Evolutionary conservation across 2,329 filamentous ascomycete species (phyloP).

Genomic region (Talaromyces marneffei): DNA sequence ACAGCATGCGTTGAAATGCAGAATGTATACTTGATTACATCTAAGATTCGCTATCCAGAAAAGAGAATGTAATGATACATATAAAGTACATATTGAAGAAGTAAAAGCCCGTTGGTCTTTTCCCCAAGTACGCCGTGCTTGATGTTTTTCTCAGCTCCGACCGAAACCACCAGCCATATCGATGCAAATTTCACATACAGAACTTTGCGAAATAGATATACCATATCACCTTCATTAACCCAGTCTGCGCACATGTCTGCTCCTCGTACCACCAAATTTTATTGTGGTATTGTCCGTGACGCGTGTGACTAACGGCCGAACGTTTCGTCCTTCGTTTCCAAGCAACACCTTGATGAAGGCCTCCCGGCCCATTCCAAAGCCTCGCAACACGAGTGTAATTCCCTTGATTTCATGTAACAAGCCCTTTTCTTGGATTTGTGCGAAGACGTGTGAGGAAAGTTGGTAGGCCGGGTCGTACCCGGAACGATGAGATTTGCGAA

Average conservation of each 20-base stretch:
- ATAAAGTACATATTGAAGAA: background rate
- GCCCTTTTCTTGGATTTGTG: constrained; percentile 75
- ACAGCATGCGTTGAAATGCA: background rate
- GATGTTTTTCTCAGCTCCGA: background rate
- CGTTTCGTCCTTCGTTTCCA: constrained; percentile 71
- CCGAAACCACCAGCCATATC: background rate
- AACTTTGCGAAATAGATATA: background rate
- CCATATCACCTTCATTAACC: constrained; percentile 40
- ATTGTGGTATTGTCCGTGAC: constrained; percentile 82
- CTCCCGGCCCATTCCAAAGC: constrained; percentile 81
- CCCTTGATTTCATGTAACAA: constrained; percentile 68
- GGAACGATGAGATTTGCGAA: constrained; percentile 71
- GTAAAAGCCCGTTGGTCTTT: background rate
- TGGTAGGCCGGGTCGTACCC: constrained; percentile 92
- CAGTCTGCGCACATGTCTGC: constrained; percentile 75
- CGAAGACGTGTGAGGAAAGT: constrained; percentile 74
- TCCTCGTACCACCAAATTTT: constrained; percentile 93
- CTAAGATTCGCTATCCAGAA: background rate
- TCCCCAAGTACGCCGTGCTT: background rate
- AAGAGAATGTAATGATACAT: background rate
- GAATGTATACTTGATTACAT: background rate
- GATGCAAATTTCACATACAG: background rate
- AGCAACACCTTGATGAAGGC: constrained; percentile 84
- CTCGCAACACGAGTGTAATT: constrained; percentile 75
- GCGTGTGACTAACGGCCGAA: constrained; percentile 68